Percentiles rank a stretch among this genome's conserved stretches.
These are phyloP conservation scores for Arthrinium puccinioides DNA, from an alignment of 2,329 filamentous ascomycete genomes.

Conservation along the genomic window DNA sequence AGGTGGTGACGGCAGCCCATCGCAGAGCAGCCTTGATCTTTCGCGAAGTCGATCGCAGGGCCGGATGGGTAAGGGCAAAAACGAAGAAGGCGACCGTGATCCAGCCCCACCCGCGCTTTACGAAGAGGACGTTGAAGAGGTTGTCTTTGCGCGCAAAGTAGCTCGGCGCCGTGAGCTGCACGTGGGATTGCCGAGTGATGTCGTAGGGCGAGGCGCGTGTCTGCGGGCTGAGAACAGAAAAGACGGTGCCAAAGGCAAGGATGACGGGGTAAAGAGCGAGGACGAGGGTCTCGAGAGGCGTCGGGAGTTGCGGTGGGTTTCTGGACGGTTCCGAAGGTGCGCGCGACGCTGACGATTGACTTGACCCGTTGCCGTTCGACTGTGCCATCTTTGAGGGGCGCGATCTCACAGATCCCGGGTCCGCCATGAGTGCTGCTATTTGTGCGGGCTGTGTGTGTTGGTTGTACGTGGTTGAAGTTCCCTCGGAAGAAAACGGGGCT, in stretches of 20 bases:
- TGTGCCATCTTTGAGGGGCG: slow-evolving; percentile 16
- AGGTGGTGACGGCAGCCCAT: slow-evolving; percentile 64
- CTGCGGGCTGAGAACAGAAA: slow-evolving; percentile 68
- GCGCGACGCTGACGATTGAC: background rate
- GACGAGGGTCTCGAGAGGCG: slow-evolving; percentile 56
- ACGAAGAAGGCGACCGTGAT: slow-evolving; percentile 65
- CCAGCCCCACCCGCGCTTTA: slow-evolving; percentile 95
- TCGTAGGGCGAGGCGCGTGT: slow-evolving; percentile 60
- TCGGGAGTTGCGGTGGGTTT: slow-evolving; percentile 58
- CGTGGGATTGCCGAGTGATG: slow-evolving; percentile 54
- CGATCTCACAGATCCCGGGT: slow-evolving; percentile 14
- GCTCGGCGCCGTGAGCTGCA: slow-evolving; percentile 53
- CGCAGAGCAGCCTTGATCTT: slow-evolving; percentile 55
- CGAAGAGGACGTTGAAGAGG: slow-evolving; percentile 85
- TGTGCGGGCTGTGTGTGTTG: no score
- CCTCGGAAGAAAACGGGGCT: no score
- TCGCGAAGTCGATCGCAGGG: slow-evolving; percentile 28
- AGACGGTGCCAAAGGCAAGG: slow-evolving; percentile 75
- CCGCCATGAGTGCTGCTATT: slow-evolving; percentile 11
- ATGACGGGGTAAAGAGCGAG: slow-evolving; percentile 69
- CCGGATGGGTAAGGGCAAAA: slow-evolving; percentile 63
- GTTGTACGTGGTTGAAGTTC: no score
- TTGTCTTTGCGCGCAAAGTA: slow-evolving; percentile 96
- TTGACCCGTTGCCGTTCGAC: slow-evolving; percentile 6
- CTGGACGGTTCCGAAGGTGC: slow-evolving; percentile 19